Conservation (phyloP, 2,329 filamentous ascomycete genomes). For the Biscogniauxia sp. region DNA sequence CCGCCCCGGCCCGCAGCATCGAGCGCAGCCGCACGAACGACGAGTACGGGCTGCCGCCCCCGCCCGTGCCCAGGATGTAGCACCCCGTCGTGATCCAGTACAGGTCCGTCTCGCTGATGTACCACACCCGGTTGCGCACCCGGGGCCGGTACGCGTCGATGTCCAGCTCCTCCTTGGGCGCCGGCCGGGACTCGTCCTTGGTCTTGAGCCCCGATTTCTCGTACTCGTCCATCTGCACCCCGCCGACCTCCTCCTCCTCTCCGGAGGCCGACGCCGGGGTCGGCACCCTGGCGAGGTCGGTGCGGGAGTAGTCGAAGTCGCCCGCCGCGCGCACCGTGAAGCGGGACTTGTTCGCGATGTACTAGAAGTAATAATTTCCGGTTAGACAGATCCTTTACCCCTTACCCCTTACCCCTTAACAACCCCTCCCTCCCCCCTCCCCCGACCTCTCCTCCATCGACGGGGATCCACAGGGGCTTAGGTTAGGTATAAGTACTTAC, state of each 20-base stretch:
- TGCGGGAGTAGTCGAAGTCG: slow-evolving; percentile 48
- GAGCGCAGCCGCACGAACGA: slow-evolving; percentile 50
- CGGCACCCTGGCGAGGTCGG: slow-evolving; percentile 21
- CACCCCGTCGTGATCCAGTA: slow-evolving; percentile 56
- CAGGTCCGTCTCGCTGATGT: slow-evolving; percentile 56
- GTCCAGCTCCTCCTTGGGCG: slow-evolving; percentile 23
- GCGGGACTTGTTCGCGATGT: slow-evolving; percentile 50
- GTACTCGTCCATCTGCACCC: slow-evolving; percentile 23
- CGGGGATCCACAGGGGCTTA: no score
- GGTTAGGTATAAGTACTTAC: slow-evolving; percentile 25
- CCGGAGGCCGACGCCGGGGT: slow-evolving; percentile 10
- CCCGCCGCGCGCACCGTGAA: slow-evolving; percentile 61
- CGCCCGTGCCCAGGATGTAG: slow-evolving; percentile 61
- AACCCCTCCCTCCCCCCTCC: no score
- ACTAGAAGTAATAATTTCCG: slow-evolving; percentile 29
- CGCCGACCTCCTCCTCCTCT: no score
- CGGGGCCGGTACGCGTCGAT: slow-evolving; percentile 45
- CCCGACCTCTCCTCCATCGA: no score
- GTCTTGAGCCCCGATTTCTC: slow-evolving; percentile 15
- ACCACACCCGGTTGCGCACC: slow-evolving; percentile 52
- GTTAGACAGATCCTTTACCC: no score
- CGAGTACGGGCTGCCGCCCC: slow-evolving; percentile 55
- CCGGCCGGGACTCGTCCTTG: slow-evolving; percentile 8
- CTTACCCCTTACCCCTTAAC: no score
- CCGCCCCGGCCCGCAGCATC: slow-evolving; percentile 48